Base-by-base conservation (phyloP, 2,329 filamentous ascomycete genomes). In the Pestalotiopsis sp. region DNA sequence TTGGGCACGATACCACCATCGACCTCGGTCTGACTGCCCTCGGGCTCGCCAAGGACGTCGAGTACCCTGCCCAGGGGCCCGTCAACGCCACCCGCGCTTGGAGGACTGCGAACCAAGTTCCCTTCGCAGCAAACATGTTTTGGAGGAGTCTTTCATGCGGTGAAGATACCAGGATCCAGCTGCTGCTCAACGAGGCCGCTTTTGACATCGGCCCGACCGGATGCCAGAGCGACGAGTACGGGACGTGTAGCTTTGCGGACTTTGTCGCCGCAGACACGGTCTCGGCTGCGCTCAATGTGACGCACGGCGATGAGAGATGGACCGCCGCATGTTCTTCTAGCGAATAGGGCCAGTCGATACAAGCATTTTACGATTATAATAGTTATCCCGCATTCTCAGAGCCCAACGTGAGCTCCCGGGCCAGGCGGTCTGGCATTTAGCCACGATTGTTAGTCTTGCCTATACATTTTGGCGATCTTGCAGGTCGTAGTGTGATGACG, bases 1-100 rank as follows among this genome's bases (percentile, higher is more conserved):
- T 75, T 57, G 73, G 73, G 4, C 73, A 75, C 59, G 73, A 75
- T 36, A 75, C 72, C 52, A 74, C 73, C 3, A 73, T 75, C 14
- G 71, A 72, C 9, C 41, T 75, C 0, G 73, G 72, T 0, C 60
- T 75, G 13, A 71, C 73, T 7, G 71, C 73, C 3, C 68, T 74
- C 2, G 71, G 73, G 11, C 69, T 74, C 17, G 73, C 73, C 0
- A 57, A 60, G n/a, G 72, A 74, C 36, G 20, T 66, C 7, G 62
- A 57, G 4, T 75, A 72, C 20, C 73, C 73, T 45, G 12, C 65
- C 3, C 52, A 66, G 5, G 73, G 73, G 1, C 73, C 73, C 9
- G 69, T 70, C 3, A 63, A 73, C 49, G 70, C 72, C 0, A 36
- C 71, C 13, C 68, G 73, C 20, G 66, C 66, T 1, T 75, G 73